Evolutionary conservation across 257 asterid species (phyloP), one percentile per base, ranked within the genome.

Genomic region (Cruciata laevipes): DNA sequence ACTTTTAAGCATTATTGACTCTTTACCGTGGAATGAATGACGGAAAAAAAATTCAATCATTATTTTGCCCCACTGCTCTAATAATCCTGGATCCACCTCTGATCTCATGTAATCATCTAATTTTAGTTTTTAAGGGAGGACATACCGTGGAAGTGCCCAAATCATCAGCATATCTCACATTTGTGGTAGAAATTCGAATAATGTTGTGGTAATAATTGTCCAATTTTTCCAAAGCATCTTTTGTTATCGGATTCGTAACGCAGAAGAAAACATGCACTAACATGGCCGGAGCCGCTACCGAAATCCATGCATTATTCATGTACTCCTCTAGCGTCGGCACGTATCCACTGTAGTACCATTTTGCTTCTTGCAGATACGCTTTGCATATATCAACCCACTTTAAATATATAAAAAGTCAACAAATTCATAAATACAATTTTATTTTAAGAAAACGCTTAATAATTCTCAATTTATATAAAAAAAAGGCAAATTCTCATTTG

Each of bases 71-170:
- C n/a, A n/a, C n/a, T n/a, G n/a, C n/a, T n/a, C n/a, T n/a, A n/a
- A n/a, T n/a, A n/a, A n/a, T n/a, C n/a, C n/a, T n/a, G n/a, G n/a
- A n/a, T n/a, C n/a, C n/a, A n/a, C n/a, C n/a, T n/a, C n/a, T n/a
- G n/a, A n/a, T n/a, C n/a, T n/a, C n/a, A n/a, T n/a, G n/a, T n/a
- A n/a, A n/a, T n/a, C n/a, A n/a, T n/a, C n/a, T n/a, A n/a, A n/a
- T n/a, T n/a, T n/a, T n/a, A n/a, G n/a, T n/a, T n/a, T 27, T 27
- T 27, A 27, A 27, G 30, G 30, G 30, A 27, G 30, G 11, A 13
- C 76, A 2, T 60, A 82, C 86, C 23, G 63, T 5, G 17, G 81
- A 70, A 20, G 83, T 82, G 25, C 71, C 86, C 3, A 82, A 49
- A 20, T 82, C 82, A 31, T 82, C 76, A 0, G 74, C 64, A 32